Evolutionary conservation across 768 basidiomycete species (phyloP).

Genomic region (Cubamyces sp.): DNA sequence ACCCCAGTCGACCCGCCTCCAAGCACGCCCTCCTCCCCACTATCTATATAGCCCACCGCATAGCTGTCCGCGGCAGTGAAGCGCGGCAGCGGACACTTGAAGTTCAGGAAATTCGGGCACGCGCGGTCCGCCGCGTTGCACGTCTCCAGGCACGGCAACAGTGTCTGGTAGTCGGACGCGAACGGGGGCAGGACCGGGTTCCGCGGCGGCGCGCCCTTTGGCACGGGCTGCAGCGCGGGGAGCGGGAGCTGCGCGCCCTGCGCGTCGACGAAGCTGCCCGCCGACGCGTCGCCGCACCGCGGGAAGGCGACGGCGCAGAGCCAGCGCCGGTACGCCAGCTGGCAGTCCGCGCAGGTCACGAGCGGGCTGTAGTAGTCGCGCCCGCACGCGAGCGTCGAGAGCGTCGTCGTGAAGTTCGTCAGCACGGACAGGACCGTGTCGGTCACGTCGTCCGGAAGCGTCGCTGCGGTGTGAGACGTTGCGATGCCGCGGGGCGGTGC

Average conservation of each 20-base stretch:
- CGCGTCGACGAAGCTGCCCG: constrained; percentile 31
- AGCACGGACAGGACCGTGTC: constrained; percentile 59
- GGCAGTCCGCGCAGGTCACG: constrained; percentile 77
- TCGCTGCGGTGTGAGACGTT: constrained; percentile 51
- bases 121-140: constrained; percentile 75
- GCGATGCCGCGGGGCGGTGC: constrained; percentile 49
- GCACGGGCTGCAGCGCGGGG: constrained; percentile 60
- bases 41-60: constrained; percentile 76
- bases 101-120: constrained; percentile 74
- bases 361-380: constrained; percentile 80
- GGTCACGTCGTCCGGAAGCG: constrained; percentile 54
- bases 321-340: constrained; percentile 74
- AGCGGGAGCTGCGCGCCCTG: constrained; percentile 41
- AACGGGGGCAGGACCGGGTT: constrained; percentile 53
- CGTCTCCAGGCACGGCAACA: constrained; percentile 80
- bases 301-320: constrained; percentile 75
- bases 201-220: constrained; percentile 47
- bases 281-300: constrained; percentile 64
- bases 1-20: constrained; percentile 55
- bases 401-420: constrained; percentile 73
- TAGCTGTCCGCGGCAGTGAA: constrained; percentile 74
- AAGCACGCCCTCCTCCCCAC: constrained; percentile 47
- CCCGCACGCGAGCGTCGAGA: constrained; percentile 78
- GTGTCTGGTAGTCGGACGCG: constrained; percentile 52
- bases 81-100: constrained; percentile 62